Evolutionary conservation across 768 basidiomycete genomes (phyloP), one percentile per base, ranked within the genome.

Genomic region (Termitomyces sp.): DNA sequence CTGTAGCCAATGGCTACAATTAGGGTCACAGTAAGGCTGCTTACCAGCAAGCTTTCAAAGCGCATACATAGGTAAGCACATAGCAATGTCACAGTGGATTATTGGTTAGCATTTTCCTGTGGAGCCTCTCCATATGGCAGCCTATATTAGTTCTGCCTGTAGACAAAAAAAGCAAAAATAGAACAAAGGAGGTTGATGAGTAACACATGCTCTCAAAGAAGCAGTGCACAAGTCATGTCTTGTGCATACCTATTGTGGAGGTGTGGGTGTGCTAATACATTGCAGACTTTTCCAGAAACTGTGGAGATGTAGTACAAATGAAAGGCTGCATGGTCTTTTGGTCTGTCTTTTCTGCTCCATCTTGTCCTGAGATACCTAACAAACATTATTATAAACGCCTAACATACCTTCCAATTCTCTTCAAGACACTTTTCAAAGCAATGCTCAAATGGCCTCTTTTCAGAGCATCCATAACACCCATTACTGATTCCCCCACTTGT

Each of bases 371-470:
- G 4, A 71, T 85, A n/a, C 79, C 83, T 0, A 73, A 77, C 10
- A 71, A 76, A 2, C 80, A 76, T 22, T 81, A 83, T 41, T 92
- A 82, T 71, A 73, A 80, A 29, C 82, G 81, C 36, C 71, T 95
- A 31, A 93, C 92, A 0, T 90, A 88, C 69, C 85, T 95, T 31
- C 93, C 92, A 9, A 75, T 94, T 65, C 80, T 95, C 8, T 73
- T 94, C 64, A 95, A 95, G 69, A 86, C 87, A 0, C 86, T 95
- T 51, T 82, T 88, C 0, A 83, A 78, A 63, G 79, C 90, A 4
- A 90, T 94, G 89, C 72, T 79, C 59, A 85, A 90, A 67, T 92
- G 92, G 90, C 91, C 93, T 0, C 72, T 94, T 48, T 83, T 95
- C 76, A 81, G 89, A 16, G 79, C 88, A 20, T 87, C 88, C 32